Conservation (phyloP, 1,139 yeast genomes). For the Suhomyces terraborum region DNA sequence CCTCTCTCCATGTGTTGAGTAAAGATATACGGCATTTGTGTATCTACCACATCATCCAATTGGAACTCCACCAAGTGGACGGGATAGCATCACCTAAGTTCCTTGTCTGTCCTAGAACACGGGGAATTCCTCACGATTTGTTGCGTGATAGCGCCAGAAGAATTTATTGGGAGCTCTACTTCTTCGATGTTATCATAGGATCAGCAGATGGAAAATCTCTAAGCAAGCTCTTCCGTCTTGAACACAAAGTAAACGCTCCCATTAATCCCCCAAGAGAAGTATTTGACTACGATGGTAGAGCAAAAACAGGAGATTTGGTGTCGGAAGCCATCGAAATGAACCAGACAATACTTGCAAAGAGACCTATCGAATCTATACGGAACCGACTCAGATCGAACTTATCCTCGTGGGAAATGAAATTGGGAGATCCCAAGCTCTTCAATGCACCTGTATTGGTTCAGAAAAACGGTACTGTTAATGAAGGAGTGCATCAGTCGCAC, state of each 20-base stretch:
- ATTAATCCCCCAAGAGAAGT: slow-evolving; percentile 28
- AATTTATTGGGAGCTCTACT: slow-evolving; percentile 51
- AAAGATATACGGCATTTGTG: slow-evolving; percentile 40
- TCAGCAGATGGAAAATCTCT: slow-evolving; percentile 53
- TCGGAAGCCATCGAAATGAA: slow-evolving; percentile 50
- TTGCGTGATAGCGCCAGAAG: slow-evolving; percentile 42
- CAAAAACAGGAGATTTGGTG: slow-evolving; percentile 49
- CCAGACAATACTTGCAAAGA: slow-evolving; percentile 40
- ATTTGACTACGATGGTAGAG: slow-evolving; percentile 50
- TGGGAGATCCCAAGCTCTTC: slow-evolving; percentile 45
- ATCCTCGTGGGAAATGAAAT: slow-evolving; percentile 50
- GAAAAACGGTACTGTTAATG: slow-evolving; percentile 45
- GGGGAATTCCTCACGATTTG: slow-evolving; percentile 17
- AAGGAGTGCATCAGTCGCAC: slow-evolving; percentile 52
- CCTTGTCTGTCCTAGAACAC: slow-evolving; percentile 19
- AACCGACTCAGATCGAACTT: slow-evolving; percentile 42
- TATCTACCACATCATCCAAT: slow-evolving; percentile 34
- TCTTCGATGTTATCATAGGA: slow-evolving; percentile 51
- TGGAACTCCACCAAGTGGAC: slow-evolving; percentile 41
- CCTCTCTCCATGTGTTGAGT: slow-evolving; percentile 48
- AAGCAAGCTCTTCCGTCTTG: slow-evolving; percentile 36
- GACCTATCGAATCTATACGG: slow-evolving; percentile 36
- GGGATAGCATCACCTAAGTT: slow-evolving; percentile 5
- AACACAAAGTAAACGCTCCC: slow-evolving; percentile 40
- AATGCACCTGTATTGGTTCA: slow-evolving; percentile 44